Base-by-base conservation (phyloP, 768 basidiomycete species). In the Cystofilobasidium ferigula region DNA sequence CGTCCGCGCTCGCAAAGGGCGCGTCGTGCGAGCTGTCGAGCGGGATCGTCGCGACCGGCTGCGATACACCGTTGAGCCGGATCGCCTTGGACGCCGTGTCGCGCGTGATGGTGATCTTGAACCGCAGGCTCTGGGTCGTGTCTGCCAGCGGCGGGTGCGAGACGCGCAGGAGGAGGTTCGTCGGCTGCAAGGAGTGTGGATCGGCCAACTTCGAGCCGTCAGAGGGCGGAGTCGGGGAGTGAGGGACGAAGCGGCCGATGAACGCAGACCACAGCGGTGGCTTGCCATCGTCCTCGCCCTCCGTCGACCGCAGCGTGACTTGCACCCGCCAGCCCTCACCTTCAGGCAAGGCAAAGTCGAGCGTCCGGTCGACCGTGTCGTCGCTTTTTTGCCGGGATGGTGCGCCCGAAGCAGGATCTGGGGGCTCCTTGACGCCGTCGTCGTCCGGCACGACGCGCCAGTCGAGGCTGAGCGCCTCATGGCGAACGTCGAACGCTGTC, bases 291-390 rank as follows among this genome's bases (percentile, higher is more conserved):
- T 72, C 69, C 34, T 73, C 73, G 7, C 71, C 70, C 1, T 57
- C 43, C 12, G 57, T 28, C 22, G 61, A 62, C 62, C 70, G 72
- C 45, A 73, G 72, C 6, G 85, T 81, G 32, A 94, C 78, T 70
- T 86, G 89, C 0, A 92, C 82, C 71, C 91, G 90, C 91, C 89
- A 97, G 32, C 89, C 87, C 69, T 86, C 85, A 22, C 79, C 77
- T 1, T 83, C 79, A 4, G 89, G 88, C 36, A 97, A 75, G n/a
- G 84, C 77, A 71, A 86, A 88, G 77, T 95, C 88, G 54, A 93
- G 79, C 1, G 86, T 84, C 43, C 90, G 81, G 24, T 84, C 85
- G 22, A 89, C 78, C 48, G 88, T 7, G 20, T 61, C 26, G 40
- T 61, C 40, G n/a, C 24, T n/a, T n/a, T n/a, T n/a, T n/a, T n/a